A percentile compares a stretch with the other conserved stretches of the same genome.
Evolutionary conservation across 139 green algal genomes (phyloP).

Genomic region (Chlorella sp.): DNA sequence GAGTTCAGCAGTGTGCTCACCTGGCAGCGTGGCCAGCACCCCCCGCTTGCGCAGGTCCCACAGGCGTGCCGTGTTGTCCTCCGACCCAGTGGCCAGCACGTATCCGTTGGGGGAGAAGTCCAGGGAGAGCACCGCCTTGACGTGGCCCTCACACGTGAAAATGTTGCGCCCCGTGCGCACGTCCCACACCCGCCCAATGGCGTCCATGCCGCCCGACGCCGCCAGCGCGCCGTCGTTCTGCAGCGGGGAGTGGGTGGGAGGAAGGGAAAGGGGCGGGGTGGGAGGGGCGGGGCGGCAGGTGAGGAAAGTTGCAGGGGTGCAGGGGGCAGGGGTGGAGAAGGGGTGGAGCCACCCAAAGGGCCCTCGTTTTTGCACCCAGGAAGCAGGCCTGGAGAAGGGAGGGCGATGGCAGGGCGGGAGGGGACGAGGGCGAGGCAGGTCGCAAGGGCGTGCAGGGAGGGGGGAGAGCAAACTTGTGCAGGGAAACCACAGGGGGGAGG

Average conservation of each 20-base stretch:
- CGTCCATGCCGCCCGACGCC: conserved; percentile 83
- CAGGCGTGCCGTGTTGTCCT: conserved; percentile 84
- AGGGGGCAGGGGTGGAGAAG: not conserved
- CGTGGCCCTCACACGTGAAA: conserved; percentile 83
- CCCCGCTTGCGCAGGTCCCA: conserved; percentile 91
- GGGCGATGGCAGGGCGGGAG: too few relatives aligned
- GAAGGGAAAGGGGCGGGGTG: not conserved
- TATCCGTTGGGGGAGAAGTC: conserved; percentile 93
- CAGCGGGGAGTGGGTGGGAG: not conserved
- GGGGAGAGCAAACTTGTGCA: too few relatives aligned
- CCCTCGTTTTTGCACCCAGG: not conserved
- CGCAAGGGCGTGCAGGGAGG: too few relatives aligned
- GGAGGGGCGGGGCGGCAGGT: not conserved
- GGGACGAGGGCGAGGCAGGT: too few relatives aligned
- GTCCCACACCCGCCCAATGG: conserved; percentile 91
- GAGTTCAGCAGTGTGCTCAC: not conserved
- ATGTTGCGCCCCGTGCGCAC: conserved; percentile 87
- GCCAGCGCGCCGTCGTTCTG: conserved; percentile 81
- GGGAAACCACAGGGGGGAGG: too few relatives aligned
- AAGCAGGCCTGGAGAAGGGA: not conserved
- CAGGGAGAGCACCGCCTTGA: conserved; percentile 85
- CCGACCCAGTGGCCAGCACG: conserved; percentile 75
- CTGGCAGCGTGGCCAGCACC: conserved; percentile 84
- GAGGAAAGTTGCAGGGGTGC: not conserved
- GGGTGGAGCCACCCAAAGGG: not conserved